Conservation (phyloP, 176 grass and related monocot genomes). For the Tillandsia leiboldiana region DNA sequence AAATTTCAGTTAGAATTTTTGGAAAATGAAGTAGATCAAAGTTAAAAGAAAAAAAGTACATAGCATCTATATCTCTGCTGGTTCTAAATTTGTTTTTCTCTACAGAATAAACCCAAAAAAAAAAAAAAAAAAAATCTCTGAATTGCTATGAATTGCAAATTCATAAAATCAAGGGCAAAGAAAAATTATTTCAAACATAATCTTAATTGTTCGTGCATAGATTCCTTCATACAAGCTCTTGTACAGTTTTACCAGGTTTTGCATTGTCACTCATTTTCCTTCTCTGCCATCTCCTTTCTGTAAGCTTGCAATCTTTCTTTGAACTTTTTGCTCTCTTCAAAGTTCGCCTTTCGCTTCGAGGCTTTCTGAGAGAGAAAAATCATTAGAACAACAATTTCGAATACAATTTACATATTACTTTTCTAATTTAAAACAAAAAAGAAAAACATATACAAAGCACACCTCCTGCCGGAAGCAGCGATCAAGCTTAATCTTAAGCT, state of each 20-base stretch:
- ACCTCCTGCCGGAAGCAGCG: conserved; percentile 75
- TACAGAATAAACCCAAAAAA: not conserved
- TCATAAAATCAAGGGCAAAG: not conserved
- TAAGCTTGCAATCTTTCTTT: conserved; percentile 75
- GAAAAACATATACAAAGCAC: conserved; percentile 5
- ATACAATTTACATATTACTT: not conserved
- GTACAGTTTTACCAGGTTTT: conserved; percentile 6
- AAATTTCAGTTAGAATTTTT: too few relatives aligned
- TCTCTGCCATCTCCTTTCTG: conserved; percentile 60
- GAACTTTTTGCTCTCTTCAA: conserved; percentile 80
- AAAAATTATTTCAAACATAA: not conserved
- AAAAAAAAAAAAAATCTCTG: not conserved
- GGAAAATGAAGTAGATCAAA: too few relatives aligned
- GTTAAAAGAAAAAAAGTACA: too few relatives aligned
- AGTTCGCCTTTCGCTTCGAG: conserved; percentile 78
- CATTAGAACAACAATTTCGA: not conserved
- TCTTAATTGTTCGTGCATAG: not conserved
- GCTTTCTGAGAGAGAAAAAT: conserved; percentile 54
- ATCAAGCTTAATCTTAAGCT: conserved; percentile 90
- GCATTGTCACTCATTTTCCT: conserved; percentile 27
- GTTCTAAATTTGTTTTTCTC: too few relatives aligned
- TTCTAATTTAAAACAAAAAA: conserved; percentile 1
- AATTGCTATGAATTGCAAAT: not conserved
- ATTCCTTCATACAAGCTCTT: not conserved
- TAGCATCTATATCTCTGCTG: too few relatives aligned